Percentiles rank a stretch among this genome's conserved stretches.
phyloP scores from a whole-genome alignment of 148 eudicot species.

The Cornus florida region DNA sequence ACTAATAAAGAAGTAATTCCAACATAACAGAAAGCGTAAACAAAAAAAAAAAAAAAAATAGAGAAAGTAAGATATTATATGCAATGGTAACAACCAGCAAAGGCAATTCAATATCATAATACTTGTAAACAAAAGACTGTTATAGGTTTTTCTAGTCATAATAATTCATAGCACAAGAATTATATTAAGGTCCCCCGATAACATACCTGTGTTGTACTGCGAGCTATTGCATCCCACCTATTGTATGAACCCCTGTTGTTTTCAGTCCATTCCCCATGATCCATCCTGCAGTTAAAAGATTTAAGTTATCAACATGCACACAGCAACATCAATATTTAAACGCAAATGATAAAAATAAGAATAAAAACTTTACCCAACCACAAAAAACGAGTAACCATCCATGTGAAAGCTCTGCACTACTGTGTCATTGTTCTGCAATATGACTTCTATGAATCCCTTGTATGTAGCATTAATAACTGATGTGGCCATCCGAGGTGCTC shows the following conservation, averaged over 20 bases:
- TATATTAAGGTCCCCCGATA: background rate
- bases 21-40: no score
- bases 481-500: constrained; percentile 50
- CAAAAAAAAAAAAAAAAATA: no score
- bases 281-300: constrained; percentile 59
- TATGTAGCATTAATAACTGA: constrained; percentile 78
- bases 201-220: constrained; percentile 78
- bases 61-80: background rate
- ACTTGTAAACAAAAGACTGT: background rate
- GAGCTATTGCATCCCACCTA: constrained; percentile 90
- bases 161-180: background rate
- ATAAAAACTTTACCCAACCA: constrained; percentile 69
- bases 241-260: constrained; percentile 68
- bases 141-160: background rate
- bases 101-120: background rate
- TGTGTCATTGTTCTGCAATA: constrained; percentile 92
- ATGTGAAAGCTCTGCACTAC: constrained; percentile 83
- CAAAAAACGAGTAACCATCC: constrained; percentile 83
- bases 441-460: constrained; percentile 76
- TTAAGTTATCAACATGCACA: background rate
- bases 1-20: no score
- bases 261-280: constrained; percentile 78
- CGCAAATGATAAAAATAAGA: background rate
- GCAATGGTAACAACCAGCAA: background rate
- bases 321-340: background rate